These are phyloP conservation scores for Arxiozyma heterogenica DNA, from an alignment of 1,139 yeast genomes.

Conservation along the genomic window DNA sequence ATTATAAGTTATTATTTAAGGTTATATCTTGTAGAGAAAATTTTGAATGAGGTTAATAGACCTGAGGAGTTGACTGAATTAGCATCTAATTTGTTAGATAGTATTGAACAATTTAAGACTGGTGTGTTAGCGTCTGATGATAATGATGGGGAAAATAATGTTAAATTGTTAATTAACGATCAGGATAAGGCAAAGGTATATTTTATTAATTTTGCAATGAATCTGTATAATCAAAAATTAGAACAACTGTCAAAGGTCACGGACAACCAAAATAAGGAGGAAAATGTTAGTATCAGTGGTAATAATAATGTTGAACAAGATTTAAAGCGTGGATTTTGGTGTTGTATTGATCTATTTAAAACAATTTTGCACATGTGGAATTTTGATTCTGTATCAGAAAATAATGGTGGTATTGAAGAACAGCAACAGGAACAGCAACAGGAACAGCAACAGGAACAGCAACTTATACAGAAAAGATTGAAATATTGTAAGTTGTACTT, in stretches of 20 bases:
- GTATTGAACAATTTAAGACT: constrained; percentile 22
- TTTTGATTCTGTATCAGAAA: constrained; percentile 8
- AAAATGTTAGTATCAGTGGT: neutral
- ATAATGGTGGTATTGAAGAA: neutral
- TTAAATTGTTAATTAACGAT: constrained; percentile 17
- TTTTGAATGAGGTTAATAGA: constrained; percentile 16
- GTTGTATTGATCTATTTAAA: constrained; percentile 26
- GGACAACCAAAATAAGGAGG: neutral
- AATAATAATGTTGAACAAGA: neutral
- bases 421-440: neutral
- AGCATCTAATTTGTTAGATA: constrained; percentile 22
- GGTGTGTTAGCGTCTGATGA: constrained; percentile 7
- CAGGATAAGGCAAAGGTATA: constrained; percentile 25
- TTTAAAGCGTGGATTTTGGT: constrained; percentile 25
- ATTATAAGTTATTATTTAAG: constrained; percentile 26
- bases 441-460: neutral
- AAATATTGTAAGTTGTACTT: constrained; percentile 26
- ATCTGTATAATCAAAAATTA: constrained; percentile 25
- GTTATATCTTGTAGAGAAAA: constrained; percentile 23
- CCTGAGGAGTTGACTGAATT: constrained; percentile 16
- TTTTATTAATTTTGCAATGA: constrained; percentile 24
- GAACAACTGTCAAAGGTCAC: constrained; percentile 17
- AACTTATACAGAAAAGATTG: constrained; percentile 17
- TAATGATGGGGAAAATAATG: constrained; percentile 9
- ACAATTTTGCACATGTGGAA: constrained; percentile 23